These are phyloP conservation scores for Dactylellina sp. DNA, from an alignment of 2,329 filamentous ascomycete genomes.

Conservation along the genomic window DNA sequence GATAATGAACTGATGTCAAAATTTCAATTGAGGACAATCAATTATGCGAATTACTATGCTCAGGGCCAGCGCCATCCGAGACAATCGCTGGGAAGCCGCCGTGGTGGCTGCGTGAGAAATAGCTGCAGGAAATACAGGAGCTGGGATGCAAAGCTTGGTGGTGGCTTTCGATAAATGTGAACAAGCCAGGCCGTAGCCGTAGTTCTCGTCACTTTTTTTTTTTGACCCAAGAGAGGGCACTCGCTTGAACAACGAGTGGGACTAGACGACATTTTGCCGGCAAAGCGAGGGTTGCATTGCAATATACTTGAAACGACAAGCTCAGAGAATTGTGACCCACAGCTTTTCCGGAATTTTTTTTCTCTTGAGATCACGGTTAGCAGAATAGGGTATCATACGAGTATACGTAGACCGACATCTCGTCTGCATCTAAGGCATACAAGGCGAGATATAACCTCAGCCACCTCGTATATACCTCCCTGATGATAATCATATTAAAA, in stretches of 20 bases:
- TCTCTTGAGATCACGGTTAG: conserved; percentile 9
- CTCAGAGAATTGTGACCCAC: conserved; percentile 33
- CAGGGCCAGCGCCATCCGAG: conserved; percentile 19
- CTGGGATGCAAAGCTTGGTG: conserved; percentile 18
- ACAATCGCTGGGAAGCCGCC: conserved; percentile 29
- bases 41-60: conserved; percentile 34
- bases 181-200: neutral
- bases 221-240: conserved; percentile 7
- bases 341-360: conserved; percentile 15
- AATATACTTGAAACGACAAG: conserved; percentile 48
- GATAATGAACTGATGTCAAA: conserved; percentile 48
- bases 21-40: conserved; percentile 39
- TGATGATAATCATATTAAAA: conserved; percentile 37
- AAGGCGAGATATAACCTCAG: conserved; percentile 37
- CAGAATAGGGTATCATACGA: conserved; percentile 33
- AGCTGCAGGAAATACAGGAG: conserved; percentile 18
- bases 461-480: conserved; percentile 46
- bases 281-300: conserved; percentile 56
- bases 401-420: conserved; percentile 33
- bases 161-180: conserved; percentile 8
- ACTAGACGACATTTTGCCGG: conserved; percentile 51
- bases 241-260: conserved; percentile 51
- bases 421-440: conserved; percentile 29
- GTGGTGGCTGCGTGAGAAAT: conserved; percentile 9
- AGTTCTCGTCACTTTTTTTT: conserved; percentile 5